Evolutionary conservation across 768 basidiomycete species (phyloP).

Genomic region (Cystofilobasidium macerans): DNA sequence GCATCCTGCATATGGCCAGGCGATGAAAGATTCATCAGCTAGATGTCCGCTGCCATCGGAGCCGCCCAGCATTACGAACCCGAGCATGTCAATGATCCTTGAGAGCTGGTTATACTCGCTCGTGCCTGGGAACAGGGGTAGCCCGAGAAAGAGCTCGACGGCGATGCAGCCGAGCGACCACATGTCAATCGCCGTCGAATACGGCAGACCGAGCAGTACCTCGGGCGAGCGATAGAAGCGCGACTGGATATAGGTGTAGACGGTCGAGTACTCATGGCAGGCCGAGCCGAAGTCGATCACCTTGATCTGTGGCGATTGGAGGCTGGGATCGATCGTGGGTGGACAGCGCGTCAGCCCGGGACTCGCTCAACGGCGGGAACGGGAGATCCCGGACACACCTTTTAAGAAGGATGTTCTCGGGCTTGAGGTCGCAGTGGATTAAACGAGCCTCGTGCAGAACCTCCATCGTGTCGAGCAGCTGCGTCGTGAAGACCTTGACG

Average conservation of each 20-base stretch:
- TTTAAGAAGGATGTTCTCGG: slow-evolving; percentile 94
- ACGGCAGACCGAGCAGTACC: slow-evolving; percentile 85
- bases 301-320: slow-evolving; percentile 96
- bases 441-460: slow-evolving; percentile 88
- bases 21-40: background rate
- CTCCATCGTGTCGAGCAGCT: slow-evolving; percentile 80
- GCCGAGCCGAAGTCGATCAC: slow-evolving; percentile 99
- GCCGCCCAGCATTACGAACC: slow-evolving; percentile 48
- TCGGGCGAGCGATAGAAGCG: slow-evolving; percentile 97
- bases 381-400: slow-evolving; percentile 47
- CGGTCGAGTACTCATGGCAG: slow-evolving; percentile 97
- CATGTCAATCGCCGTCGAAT: slow-evolving; percentile 95
- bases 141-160: slow-evolving; percentile 89
- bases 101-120: slow-evolving; percentile 99
- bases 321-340: slow-evolving; percentile 41
- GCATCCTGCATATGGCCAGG: slow-evolving; percentile 48
- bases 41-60: background rate
- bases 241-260: slow-evolving; percentile 98
- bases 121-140: slow-evolving; percentile 94
- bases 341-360: background rate
- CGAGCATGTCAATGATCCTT: slow-evolving; percentile 94
- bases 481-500: slow-evolving; percentile 96
- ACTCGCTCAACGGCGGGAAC: background rate
- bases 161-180: slow-evolving; percentile 99
- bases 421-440: slow-evolving; percentile 97